These are phyloP conservation scores for Cryptococcus amylolentus DNA, from an alignment of 1,284 basidiomycete species.

Conservation along the genomic window DNA sequence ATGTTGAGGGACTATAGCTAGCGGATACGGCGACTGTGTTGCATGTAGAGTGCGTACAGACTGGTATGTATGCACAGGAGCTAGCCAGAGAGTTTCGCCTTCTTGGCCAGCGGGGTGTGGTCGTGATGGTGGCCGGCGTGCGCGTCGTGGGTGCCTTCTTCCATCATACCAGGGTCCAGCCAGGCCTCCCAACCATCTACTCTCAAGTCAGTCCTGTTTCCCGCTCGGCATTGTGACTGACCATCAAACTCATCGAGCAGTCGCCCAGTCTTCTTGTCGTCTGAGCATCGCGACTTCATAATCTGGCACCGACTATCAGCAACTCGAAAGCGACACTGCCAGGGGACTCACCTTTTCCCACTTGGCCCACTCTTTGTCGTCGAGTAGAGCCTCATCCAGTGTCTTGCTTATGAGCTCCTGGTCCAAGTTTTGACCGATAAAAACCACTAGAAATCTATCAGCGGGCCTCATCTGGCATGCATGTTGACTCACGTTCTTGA, in stretches of 20 bases:
- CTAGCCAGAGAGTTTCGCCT: slow-evolving; percentile 3
- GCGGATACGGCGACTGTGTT: too few species aligned
- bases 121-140: slow-evolving; percentile 5
- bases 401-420: slow-evolving; percentile 40
- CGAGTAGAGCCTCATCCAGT: slow-evolving; percentile 47
- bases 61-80: neutral
- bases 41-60: too few species aligned
- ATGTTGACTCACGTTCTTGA: slow-evolving; percentile 44
- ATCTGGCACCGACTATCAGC: slow-evolving; percentile 18
- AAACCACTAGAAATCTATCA: slow-evolving; percentile 19
- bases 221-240: slow-evolving; percentile 19
- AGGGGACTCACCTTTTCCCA: slow-evolving; percentile 39
- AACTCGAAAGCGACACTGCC: neutral
- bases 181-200: slow-evolving; percentile 47
- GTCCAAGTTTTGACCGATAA: slow-evolving; percentile 46
- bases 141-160: slow-evolving; percentile 12
- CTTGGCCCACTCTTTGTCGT: slow-evolving; percentile 48
- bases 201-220: neutral
- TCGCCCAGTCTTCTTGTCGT: slow-evolving; percentile 37
- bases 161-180: slow-evolving; percentile 28
- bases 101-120: slow-evolving; percentile 1
- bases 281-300: slow-evolving; percentile 40
- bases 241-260: slow-evolving; percentile 46
- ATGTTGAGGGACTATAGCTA: too few species aligned
- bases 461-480: neutral